Percentiles rank a stretch among this genome's conserved stretches.
These are phyloP conservation scores for Blastocystis sp. DNA, from an alignment of 352 stramenopile genomes.

Conservation along the genomic window DNA sequence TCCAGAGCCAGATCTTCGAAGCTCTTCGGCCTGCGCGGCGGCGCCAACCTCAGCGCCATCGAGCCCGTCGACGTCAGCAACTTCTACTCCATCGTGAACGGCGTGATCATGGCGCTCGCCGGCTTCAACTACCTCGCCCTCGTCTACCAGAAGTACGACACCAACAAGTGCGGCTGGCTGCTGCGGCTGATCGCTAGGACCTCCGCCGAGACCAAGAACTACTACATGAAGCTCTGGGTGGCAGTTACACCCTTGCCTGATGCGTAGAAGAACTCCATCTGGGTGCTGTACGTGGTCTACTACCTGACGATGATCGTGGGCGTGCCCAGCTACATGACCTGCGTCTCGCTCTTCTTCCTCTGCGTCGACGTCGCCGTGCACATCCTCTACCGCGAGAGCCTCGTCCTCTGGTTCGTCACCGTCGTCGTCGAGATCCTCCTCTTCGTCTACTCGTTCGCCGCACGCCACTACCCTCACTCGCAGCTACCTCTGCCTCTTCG, in stretches of 20 bases:
- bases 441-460: conserved; percentile 39
- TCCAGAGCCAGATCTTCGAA: not conserved
- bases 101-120: conserved; percentile 56
- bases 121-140: conserved; percentile 56
- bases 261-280: conserved; percentile 41
- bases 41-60: not conserved
- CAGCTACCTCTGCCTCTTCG: conserved; percentile 53
- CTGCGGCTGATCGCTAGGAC: not conserved
- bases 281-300: conserved; percentile 45
- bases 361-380: conserved; percentile 37
- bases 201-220: not conserved
- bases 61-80: conserved; percentile 39
- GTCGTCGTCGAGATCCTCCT: conserved; percentile 36
- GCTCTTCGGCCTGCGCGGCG: conserved; percentile 36
- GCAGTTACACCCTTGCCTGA: not conserved
- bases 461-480: not conserved
- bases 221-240: conserved; percentile 8
- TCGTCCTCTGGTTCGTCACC: conserved; percentile 12
- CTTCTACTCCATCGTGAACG: conserved; percentile 65
- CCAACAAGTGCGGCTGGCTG: not conserved
- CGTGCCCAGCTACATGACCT: conserved; percentile 47
- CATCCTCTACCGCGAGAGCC: not conserved
- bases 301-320: conserved; percentile 6
- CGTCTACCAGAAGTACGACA: conserved; percentile 17
- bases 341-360: conserved; percentile 23